Conservation (phyloP, 1,139 yeast species). For the Candida buenavistaensis region DNA sequence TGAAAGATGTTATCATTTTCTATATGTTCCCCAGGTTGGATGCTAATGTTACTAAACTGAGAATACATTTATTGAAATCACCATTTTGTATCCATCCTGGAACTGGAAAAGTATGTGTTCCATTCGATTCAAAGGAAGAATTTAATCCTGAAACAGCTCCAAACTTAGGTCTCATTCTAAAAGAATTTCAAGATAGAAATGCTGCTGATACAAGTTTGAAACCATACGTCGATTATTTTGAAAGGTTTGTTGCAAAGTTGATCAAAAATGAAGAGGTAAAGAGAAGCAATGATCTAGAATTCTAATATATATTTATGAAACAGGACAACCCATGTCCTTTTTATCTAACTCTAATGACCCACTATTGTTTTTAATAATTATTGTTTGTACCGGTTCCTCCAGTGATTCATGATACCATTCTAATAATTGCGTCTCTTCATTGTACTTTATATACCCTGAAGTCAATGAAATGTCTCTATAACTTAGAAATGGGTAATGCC, state of each 20-base stretch:
- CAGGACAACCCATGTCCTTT: constrained; percentile 20
- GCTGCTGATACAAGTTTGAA: constrained; percentile 66
- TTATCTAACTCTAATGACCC: constrained; percentile 36
- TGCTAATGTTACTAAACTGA: constrained; percentile 86
- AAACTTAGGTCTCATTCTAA: constrained; percentile 60
- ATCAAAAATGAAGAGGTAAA: constrained; percentile 54
- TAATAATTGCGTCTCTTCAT: constrained; percentile 52
- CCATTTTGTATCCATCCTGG: constrained; percentile 99
- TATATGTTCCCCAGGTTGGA: constrained; percentile 90
- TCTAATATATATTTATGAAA: too few relatives aligned
- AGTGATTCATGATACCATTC: constrained; percentile 62
- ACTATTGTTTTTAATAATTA: constrained; percentile 41
- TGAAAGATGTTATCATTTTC: constrained; percentile 79
- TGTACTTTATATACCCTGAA: constrained; percentile 57
- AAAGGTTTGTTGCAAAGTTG: constrained; percentile 58
- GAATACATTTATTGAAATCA: constrained; percentile 89
- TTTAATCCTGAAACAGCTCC: constrained; percentile 87
- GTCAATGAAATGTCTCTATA: constrained; percentile 47
- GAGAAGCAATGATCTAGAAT: too few relatives aligned
- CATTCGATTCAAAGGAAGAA: constrained; percentile 65
- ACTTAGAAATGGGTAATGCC: constrained; percentile 59
- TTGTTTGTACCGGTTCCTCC: constrained; percentile 22
- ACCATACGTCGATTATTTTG: constrained; percentile 74
- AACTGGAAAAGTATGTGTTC: constrained; percentile 97
- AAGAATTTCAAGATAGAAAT: constrained; percentile 49